Base-by-base conservation (phyloP, 768 basidiomycete species). In the Strobilomyces echinocephalus region DNA sequence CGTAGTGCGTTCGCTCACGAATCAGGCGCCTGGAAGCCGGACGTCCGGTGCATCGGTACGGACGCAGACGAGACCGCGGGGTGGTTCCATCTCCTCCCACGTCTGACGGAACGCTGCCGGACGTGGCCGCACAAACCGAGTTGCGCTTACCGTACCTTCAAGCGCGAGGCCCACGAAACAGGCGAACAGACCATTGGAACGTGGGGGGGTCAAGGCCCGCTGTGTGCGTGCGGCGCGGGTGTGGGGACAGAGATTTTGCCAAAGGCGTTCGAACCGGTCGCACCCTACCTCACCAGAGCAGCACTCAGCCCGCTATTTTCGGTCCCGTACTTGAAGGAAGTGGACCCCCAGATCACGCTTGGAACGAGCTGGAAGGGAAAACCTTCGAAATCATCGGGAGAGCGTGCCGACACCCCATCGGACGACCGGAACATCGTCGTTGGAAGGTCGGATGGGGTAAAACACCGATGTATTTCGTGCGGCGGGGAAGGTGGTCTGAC, bases 221-320 rank as follows among this genome's bases (percentile, higher is more conserved):
- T 65, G 12, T 63, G 63, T 28, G 3, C 26, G 7, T 62, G 60
- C 18, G 60, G 57, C 8, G 15, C 5, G n/a, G 57, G 63, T 4
- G 31, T 62, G 2, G 63, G 55, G 9, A 62, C 55, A 1, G 49
- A 53, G 40, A 30, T 38, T 3, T 26, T 59, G n/a, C 55, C 63
- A 20, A 49, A 36, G 20, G 50, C 59, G 1, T 83, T 77, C 76
- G 63, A 69, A 49, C 36, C 9, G 52, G 78, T 48, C 67, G 72
- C 31, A 21, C 74, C 74, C 4, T 74, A 74, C 53, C 74, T 74
- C 7, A 81, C 77, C 0, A 66, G 82, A n/a, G 68, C 79, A 3
- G 83, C 79, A 0, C 65, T 85, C 14, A 72, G 75, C 5, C 83
- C 80, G 0, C 62, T 84, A 5, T 84, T 83, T 50, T 67, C 78